These are phyloP conservation scores for Daldinia loculata DNA, from an alignment of 495 filamentous ascomycete species.

Conservation along the genomic window DNA sequence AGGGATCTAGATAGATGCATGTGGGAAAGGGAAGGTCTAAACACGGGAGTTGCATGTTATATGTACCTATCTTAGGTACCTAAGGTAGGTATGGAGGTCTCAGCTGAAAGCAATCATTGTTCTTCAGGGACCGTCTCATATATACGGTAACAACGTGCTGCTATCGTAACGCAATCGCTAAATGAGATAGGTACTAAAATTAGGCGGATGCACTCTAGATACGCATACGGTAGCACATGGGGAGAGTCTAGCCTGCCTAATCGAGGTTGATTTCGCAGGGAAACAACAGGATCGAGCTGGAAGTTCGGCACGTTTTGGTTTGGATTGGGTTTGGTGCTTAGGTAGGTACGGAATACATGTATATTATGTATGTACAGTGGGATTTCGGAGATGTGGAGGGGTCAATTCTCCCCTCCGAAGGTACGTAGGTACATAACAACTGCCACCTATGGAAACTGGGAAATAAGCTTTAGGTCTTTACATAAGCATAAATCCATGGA, in stretches of 20 bases:
- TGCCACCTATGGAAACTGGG: too few relatives aligned
- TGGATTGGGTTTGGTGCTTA: constrained; percentile 24
- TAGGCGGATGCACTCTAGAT: constrained; percentile 27
- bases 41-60: not conserved
- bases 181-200: constrained; percentile 30
- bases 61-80: too few relatives aligned
- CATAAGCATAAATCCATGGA: not conserved
- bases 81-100: constrained; percentile 10
- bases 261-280: constrained; percentile 16
- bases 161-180: constrained; percentile 1
- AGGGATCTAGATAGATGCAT: constrained; percentile 4
- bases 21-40: constrained; percentile 5
- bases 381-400: not conserved
- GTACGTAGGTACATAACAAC: too few relatives aligned
- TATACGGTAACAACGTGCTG: constrained; percentile 5
- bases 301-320: constrained; percentile 30
- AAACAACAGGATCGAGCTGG: constrained; percentile 14
- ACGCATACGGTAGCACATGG: not conserved
- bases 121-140: constrained; percentile 3
- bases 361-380: not conserved
- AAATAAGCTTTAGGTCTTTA: not conserved
- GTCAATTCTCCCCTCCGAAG: not conserved
- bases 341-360: not conserved
- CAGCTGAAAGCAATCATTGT: constrained; percentile 23
- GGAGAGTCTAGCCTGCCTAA: constrained; percentile 30